A percentile compares a stretch with the other conserved stretches of the same genome.
Conservation (phyloP, 31 red algal genomes). For the Odonthalia washingtoniensis region DNA sequence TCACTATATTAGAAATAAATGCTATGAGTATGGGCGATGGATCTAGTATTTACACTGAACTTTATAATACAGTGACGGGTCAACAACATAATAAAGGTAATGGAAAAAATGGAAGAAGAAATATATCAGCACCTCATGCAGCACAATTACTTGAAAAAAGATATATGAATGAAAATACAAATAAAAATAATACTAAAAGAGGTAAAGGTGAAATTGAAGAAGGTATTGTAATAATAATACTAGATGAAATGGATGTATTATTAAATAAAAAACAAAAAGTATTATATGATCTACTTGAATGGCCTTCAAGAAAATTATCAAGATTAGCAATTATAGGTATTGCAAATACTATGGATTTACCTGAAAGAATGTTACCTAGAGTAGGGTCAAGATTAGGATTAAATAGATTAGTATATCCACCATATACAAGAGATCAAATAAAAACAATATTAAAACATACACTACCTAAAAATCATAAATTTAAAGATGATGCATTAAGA, state of each 20-base stretch:
- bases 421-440: conserved; percentile 83
- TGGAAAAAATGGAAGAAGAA: too few relatives aligned
- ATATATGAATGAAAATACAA: conserved; percentile 33
- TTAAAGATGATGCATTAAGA: conserved; percentile 49
- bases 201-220: background rate
- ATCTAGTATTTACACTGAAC: conserved; percentile 64
- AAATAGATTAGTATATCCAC: conserved; percentile 77
- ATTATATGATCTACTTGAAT: conserved; percentile 92
- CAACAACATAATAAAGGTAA: too few relatives aligned
- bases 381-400: conserved; percentile 84
- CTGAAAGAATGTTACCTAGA: conserved; percentile 86
- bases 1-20: conserved; percentile 88
- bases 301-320: conserved; percentile 69
- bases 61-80: conserved; percentile 59
- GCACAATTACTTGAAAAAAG: conserved; percentile 53
- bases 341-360: conserved; percentile 96
- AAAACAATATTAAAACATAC: conserved; percentile 60
- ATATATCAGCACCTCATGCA: conserved; percentile 27
- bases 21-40: conserved; percentile 88
- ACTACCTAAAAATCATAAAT: conserved; percentile 29
- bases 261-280: conserved; percentile 74
- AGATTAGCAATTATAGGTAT: conserved; percentile 90
- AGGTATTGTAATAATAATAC: conserved; percentile 55
- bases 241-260: conserved; percentile 95
- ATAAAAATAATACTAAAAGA: background rate